A percentile compares a stretch with the other conserved stretches of the same genome.
These are phyloP conservation scores for Phalaenopsis aphrodite DNA, from an alignment of 106 monocot genomes.

Conservation along the genomic window DNA sequence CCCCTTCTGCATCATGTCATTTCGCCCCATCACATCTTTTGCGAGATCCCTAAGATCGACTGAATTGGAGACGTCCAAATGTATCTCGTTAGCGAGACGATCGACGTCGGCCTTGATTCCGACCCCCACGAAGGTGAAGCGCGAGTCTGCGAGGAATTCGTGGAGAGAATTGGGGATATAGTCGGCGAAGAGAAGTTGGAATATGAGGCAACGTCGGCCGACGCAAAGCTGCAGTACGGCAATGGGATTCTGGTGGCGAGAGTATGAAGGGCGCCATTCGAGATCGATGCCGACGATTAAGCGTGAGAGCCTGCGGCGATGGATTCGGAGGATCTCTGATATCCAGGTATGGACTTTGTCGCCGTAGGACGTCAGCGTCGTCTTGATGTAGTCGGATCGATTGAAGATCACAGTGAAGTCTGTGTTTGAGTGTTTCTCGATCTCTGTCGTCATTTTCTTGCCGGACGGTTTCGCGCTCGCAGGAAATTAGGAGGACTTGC, in stretches of 20 bases:
- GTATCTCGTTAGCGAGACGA: constrained; percentile 19
- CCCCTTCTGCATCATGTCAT: constrained; percentile 28
- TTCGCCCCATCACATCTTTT: constrained; percentile 12
- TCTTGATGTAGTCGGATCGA: constrained; percentile 13
- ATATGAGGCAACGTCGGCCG: constrained; percentile 54
- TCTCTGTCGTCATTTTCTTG: background rate
- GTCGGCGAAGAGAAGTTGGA: constrained; percentile 42
- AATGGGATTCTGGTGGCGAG: constrained; percentile 27
- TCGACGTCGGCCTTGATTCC: constrained; percentile 37
- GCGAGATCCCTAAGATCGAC: constrained; percentile 39
- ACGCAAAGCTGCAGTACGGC: constrained; percentile 61
- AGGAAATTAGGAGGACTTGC: background rate
- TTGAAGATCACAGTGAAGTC: constrained; percentile 22
- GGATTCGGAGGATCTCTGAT: constrained; percentile 20
- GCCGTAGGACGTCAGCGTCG: constrained; percentile 33
- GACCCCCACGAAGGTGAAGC: constrained; percentile 50
- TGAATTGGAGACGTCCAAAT: background rate
- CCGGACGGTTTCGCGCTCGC: background rate
- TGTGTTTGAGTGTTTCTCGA: constrained; percentile 8
- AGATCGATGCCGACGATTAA: constrained; percentile 47
- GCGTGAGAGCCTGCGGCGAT: constrained; percentile 12
- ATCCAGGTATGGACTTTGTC: constrained; percentile 20
- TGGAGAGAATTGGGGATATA: constrained; percentile 23
- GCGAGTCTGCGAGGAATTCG: constrained; percentile 28
- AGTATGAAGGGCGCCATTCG: constrained; percentile 52